Base-by-base conservation (phyloP, 2,329 filamentous ascomycete genomes). In the Fonsecaea multimorphosa region DNA sequence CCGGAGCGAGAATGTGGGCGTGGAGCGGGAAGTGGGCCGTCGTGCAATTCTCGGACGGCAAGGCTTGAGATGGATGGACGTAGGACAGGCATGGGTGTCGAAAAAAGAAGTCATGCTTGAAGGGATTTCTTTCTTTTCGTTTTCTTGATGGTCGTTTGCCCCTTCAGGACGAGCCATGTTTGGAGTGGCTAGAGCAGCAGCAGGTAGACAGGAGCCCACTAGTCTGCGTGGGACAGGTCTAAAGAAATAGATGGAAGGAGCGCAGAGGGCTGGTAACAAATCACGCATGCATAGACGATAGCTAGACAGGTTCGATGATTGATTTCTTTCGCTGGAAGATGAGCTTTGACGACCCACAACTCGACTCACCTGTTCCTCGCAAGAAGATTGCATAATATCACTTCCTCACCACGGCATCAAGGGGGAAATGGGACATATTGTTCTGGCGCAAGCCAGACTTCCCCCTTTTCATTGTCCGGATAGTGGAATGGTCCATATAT, bases 21-120 rank as follows among this genome's bases (percentile, higher is more conserved):
- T 98, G 93, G 93, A 91, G 87, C 74, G 94, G 94, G 49, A 97
- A 97, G 79, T 98, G 92, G 91, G 94, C 94, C 5, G 92, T 98
- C n/a, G 89, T 96, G 3, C 93, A 91, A 32, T 92, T 93, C 73
- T 92, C 85, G 53, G 85, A 89, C 71, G 91, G 91, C 0, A 91
- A 91, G 76, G 58, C 55, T 32, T 68, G 61, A 68, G n/a, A n/a
- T n/a, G n/a, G n/a, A n/a, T n/a, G n/a, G n/a, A n/a, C n/a, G 34
- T 24, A 49, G 2, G 8, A 31, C 29, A 31, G n/a, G n/a, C n/a
- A n/a, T n/a, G n/a, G n/a, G n/a, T n/a, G n/a, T n/a, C n/a, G n/a
- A n/a, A n/a, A n/a, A n/a, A n/a, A n/a, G n/a, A n/a, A n/a, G n/a
- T n/a, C n/a, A n/a, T n/a, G n/a, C n/a, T n/a, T n/a, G n/a, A n/a